These are phyloP conservation scores for Thermothelomyces thermophilus DNA, from an alignment of 2,329 filamentous ascomycete species.

Conservation along the genomic window DNA sequence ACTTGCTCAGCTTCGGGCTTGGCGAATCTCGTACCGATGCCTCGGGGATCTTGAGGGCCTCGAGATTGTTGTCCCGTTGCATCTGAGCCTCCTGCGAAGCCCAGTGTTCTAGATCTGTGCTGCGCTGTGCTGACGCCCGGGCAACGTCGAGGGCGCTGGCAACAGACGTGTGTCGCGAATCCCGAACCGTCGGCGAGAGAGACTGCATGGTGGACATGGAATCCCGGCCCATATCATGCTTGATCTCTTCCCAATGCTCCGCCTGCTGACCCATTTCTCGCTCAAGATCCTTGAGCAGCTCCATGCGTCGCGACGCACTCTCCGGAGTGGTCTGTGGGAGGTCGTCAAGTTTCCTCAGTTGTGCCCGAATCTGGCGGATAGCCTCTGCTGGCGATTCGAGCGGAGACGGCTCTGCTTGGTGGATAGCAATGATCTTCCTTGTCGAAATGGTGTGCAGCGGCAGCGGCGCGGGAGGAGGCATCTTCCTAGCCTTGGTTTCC, in stretches of 20 bases:
- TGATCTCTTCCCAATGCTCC: constrained; percentile 53
- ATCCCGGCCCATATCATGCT: constrained; percentile 44
- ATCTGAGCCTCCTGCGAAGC: constrained; percentile 35
- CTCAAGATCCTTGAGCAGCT: constrained; percentile 53
- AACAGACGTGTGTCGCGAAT: constrained; percentile 31
- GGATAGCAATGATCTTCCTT: constrained; percentile 39
- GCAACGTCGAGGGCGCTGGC: constrained; percentile 18
- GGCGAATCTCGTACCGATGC: constrained; percentile 28
- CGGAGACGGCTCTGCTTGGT: constrained; percentile 45
- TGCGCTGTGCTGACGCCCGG: constrained; percentile 26
- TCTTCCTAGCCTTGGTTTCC: constrained; percentile 41
- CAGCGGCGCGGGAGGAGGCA: constrained; percentile 51
- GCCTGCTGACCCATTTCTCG: constrained; percentile 56
- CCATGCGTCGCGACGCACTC: constrained; percentile 38
- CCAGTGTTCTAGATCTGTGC: constrained; percentile 34
- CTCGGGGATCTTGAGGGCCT: constrained; percentile 22
- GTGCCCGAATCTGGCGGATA: constrained; percentile 44
- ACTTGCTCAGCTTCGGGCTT: constrained; percentile 33
- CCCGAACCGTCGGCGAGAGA: constrained; percentile 23
- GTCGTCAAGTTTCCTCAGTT: constrained; percentile 44
- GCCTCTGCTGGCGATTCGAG: constrained; percentile 47
- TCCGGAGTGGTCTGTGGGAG: constrained; percentile 31
- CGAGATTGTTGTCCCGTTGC: constrained; percentile 27
- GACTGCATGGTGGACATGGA: constrained; percentile 44
- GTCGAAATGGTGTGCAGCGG: constrained; percentile 37